Base-by-base conservation (phyloP, 805 yeast species). In the Maudiozyma turicensis region DNA sequence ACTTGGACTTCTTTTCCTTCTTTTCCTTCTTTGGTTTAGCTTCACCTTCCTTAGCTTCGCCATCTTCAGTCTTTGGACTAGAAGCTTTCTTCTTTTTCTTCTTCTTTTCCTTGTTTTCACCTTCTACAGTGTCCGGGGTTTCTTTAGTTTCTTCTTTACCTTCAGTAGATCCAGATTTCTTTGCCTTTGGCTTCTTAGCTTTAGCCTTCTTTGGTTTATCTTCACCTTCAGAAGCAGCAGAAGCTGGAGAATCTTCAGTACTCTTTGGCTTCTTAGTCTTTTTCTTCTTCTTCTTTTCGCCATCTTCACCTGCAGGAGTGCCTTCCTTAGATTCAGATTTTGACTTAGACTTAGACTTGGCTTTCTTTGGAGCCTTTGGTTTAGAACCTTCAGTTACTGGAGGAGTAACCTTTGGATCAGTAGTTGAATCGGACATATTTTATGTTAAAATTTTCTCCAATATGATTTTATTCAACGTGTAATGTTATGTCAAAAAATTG, bases 51-150 rank as follows among this genome's bases (percentile, higher is more conserved):
- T 31, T 29, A 20, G 11, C 33, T 38, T 8, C 32, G 4, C 11
- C 32, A 11, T 38, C 20, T 13, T 13, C 41, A 15, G 43, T 20
- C 26, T 20, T 20, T 20, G 26, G 26, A 20, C 26, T 20, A 20
- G 26, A 20, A 20, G 26, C 40, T 33, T 49, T 49, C 45, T 40
- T 45, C 40, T 14, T 38, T 43, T 48, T 48, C 28, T 45, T 45
- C 46, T 42, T 45, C 48, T 49, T 43, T 13, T 41, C n/a, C 28
- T 49, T 46, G 31, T 35, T 35, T 20, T 37, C 49, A 43, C 26
- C 35, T 10, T 32, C 43, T 28, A 1, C 41, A 38, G 13, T 15
- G 8, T 9, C 47, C 29, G 45, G 14, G 39, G 47, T 6, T 40
- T 40, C 40, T 6, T 29, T 26, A 26, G 41, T 5, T 8, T 35